A percentile compares a stretch with the other conserved stretches of the same genome.
Conservation (phyloP, 106 monocot species). For the Amphibolis antarctica region DNA sequence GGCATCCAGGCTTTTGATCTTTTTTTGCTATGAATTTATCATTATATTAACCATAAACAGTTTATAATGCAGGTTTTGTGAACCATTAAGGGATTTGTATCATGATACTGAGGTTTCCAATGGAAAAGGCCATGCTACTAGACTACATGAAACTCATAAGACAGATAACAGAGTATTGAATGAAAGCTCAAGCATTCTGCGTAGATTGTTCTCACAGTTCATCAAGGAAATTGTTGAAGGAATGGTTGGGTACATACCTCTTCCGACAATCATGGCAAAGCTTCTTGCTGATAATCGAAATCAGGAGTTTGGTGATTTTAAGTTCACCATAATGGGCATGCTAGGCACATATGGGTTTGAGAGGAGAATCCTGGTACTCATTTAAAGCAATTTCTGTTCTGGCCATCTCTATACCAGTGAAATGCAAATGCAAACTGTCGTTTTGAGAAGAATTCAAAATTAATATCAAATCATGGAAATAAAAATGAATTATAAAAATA, state of each 20-base stretch:
- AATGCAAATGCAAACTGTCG: too few species aligned
- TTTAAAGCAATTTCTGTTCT: not conserved
- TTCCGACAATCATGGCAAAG: conserved; percentile 77
- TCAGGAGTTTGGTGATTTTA: conserved; percentile 98
- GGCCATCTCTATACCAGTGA: too few species aligned
- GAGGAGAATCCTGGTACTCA: conserved; percentile 78
- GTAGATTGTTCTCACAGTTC: conserved; percentile 61
- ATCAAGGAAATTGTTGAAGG: conserved; percentile 81
- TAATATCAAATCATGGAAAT: too few species aligned
- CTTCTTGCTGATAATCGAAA: conserved; percentile 76
- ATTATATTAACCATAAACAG: not conserved
- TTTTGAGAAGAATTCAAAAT: too few species aligned
- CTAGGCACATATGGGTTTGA: conserved; percentile 85
- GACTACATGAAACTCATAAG: conserved; percentile 12
- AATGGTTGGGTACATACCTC: conserved; percentile 76
- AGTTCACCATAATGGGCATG: conserved; percentile 69
- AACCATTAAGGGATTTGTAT: conserved; percentile 41
- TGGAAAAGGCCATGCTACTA: conserved; percentile 4
- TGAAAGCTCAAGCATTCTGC: conserved; percentile 26
- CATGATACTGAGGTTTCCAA: conserved; percentile 23
- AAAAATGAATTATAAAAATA: too few species aligned
- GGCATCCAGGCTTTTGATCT: too few species aligned
- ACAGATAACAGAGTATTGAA: not conserved
- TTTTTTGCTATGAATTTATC: not conserved
- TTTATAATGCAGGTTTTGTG: conserved; percentile 46